Evolutionary conservation across 2,329 filamentous ascomycete species (phyloP), one percentile per base, ranked within the genome.

Genomic region (Alternaria ethzedia): DNA sequence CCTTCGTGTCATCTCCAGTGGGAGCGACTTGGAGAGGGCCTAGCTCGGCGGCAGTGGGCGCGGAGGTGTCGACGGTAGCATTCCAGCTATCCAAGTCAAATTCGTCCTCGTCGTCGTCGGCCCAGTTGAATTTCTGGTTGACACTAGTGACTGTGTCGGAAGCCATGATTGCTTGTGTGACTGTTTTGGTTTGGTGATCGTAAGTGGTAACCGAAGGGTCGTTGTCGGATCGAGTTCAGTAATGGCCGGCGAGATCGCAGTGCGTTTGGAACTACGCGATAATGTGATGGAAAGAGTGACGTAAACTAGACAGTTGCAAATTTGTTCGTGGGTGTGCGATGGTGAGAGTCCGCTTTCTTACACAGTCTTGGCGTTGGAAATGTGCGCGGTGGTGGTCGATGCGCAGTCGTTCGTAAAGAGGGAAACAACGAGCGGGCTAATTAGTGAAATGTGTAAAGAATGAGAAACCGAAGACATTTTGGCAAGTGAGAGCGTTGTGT

Each of bases 101-200:
- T 25, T 71, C 63, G 30, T 74, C 71, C 2, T 72, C 65, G 5
- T 73, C 72, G n/a, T 75, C 69, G 23, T 75, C 69, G 15, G 70
- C 63, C 72, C 72, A 75, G 21, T 65, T 65, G 57, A 59, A 63
- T 20, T 30, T 55, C 51, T 61, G 28, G 41, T 44, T 59, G 30
- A 32, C n/a, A 23, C 47, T 56, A 63, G 30, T 11, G 15, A 28
- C 7, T 2, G 15, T 41, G 15, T 15, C 11, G 26, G 51, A 30
- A 51, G 61, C 21, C 67, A 70, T 70, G 3, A 63, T 45, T 15
- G 6, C 10, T 23, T 51, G 32, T 36, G 3, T 36, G 12, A 17
- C 15, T 49, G 47, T 57, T 46, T 59, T 20, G 46, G 28, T 26
- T 25, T 44, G 49, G 23, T 41, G 32, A 58, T 41, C 23, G 20